Percentiles rank a stretch among this genome's conserved stretches.
Evolutionary conservation across 345 rosid genomes (phyloP).

Genomic region (Gossypium mustelinum): DNA sequence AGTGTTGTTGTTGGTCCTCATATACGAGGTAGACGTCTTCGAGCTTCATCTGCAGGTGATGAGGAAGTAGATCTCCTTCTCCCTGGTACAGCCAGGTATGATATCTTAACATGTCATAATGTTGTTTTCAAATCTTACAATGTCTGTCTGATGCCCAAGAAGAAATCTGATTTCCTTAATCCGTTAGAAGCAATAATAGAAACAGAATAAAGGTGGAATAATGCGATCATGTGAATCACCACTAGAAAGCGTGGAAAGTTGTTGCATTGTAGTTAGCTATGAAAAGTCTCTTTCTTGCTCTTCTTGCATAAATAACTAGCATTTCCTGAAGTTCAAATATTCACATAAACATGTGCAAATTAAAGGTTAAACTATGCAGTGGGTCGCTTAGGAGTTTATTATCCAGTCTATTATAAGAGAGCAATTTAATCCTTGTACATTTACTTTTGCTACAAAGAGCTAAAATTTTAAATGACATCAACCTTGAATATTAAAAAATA

Average conservation of each 20-base stretch:
- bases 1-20: slow-evolving; percentile 81
- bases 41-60: slow-evolving; percentile 77
- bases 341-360: too few relatives aligned
- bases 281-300: slow-evolving; percentile 2
- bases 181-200: background rate
- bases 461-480: too few relatives aligned
- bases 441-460: background rate
- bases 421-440: background rate
- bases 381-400: too few relatives aligned
- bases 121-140: background rate
- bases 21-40: slow-evolving; percentile 81
- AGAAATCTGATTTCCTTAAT: background rate
- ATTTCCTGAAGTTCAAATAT: background rate
- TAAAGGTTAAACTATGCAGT: background rate
- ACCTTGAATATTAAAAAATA: background rate
- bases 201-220: background rate
- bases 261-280: background rate
- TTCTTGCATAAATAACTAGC: background rate
- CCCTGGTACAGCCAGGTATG: slow-evolving; percentile 96
- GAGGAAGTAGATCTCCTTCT: slow-evolving; percentile 99
- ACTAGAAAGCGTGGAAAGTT: background rate
- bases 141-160: background rate
- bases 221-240: background rate
- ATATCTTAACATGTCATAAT: slow-evolving; percentile 14
- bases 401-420: too few relatives aligned